Conservation (phyloP, 1,284 basidiomycete species). For the Naganishia albida region DNA sequence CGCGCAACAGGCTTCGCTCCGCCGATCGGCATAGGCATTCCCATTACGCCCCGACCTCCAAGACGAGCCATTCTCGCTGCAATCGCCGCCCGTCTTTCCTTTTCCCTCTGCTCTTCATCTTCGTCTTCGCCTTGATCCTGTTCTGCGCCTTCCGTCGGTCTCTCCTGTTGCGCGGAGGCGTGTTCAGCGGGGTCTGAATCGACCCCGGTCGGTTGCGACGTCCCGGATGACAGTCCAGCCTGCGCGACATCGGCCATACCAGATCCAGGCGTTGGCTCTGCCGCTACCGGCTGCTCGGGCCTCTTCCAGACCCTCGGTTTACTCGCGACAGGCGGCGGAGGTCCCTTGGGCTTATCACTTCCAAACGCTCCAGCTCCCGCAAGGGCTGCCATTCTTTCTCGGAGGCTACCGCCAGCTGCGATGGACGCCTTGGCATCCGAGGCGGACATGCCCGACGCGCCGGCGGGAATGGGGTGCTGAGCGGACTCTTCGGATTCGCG, state of each 20-base stretch:
- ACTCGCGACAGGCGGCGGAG: conserved; percentile 65
- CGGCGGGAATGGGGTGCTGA: background rate
- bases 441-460: conserved; percentile 64
- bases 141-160: conserved; percentile 34
- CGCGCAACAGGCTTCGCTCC: conserved; percentile 34
- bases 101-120: conserved; percentile 53
- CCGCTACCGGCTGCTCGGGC: conserved; percentile 39
- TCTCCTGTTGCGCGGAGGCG: conserved; percentile 31
- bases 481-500: background rate
- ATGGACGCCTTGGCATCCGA: conserved; percentile 81
- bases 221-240: background rate
- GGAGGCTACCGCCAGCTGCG: conserved; percentile 66
- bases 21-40: conserved; percentile 37
- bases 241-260: conserved; percentile 54
- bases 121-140: conserved; percentile 44
- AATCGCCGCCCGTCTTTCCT: conserved; percentile 54
- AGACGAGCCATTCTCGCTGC: conserved; percentile 57
- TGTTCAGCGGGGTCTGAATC: too few relatives aligned
- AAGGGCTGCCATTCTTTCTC: conserved; percentile 88
- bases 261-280: too few relatives aligned
- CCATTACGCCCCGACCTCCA: conserved; percentile 55
- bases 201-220: conserved; percentile 3
- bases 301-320: conserved; percentile 77
- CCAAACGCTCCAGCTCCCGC: conserved; percentile 71
- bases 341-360: conserved; percentile 39